Base-by-base conservation (phyloP, 768 basidiomycete species). In the Cystofilobasidium bisporidii region DNA sequence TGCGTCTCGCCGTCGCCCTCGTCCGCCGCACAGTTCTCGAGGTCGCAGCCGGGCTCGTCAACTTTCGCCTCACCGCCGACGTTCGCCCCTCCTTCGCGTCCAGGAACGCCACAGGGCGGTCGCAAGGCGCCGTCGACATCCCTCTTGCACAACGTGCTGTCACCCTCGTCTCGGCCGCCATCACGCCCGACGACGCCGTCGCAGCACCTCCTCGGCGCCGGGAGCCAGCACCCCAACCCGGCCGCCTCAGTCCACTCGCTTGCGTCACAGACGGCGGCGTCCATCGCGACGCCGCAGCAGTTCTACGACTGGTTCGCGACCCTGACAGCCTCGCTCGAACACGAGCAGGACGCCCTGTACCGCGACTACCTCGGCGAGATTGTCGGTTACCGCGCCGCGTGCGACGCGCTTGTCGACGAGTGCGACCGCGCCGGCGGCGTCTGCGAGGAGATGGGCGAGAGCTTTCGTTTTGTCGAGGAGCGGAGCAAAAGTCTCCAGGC, bases 231-330 rank as follows among this genome's bases (percentile, higher is more conserved):
- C 61, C 26, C 58, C 18, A 62, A 70, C 56, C 63, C 67, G 17
- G 48, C 74, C 17, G 73, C 78, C 11, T 26, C 69, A 12, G 33
- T 30, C 30, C 38, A 36, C 15, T 64, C 63, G 24, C 38, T 61
- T 9, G 48, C 57, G 22, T 50, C 48, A 17, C 45, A 55, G 5
- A 53, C 87, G 73, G 81, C 85, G 0, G 78, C 85, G 47, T 86
- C 89, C 6, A 86, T 98, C 45, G 83, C 87, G 70, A 94, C 91
- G 0, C 87, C 92, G 0, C 91, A 98, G 73, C 91, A 97, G 72
- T 94, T 99, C 77, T 91, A 93, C 75, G 94, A 98, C 78, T 96
- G 92, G 87, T 94, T 92, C 76, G 82, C 89, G 4, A 81, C 88
- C 47, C 85, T 99, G 63, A 92, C 96, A 71, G 82, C 87, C 20